Conservation (phyloP, 352 stramenopile genomes). For the Pythium pyrilobum region DNA sequence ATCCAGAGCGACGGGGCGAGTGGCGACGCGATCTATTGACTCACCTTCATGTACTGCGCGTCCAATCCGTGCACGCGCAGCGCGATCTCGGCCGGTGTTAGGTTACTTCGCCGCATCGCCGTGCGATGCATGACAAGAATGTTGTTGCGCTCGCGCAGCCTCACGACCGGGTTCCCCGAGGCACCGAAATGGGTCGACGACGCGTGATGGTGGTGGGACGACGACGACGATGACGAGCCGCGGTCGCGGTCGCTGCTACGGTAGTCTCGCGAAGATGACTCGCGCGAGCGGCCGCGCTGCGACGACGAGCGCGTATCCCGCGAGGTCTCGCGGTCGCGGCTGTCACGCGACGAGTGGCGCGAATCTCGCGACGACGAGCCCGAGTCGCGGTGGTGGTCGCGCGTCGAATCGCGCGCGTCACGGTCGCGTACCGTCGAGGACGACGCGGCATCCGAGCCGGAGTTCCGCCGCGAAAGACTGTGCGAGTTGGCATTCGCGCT, state of each 20-base stretch:
- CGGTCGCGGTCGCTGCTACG: constrained; percentile 24
- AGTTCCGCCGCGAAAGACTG: constrained; percentile 43
- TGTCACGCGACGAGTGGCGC: constrained; percentile 11
- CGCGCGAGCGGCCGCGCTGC: constrained; percentile 15
- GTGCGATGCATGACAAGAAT: constrained; percentile 75
- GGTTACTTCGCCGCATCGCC: constrained; percentile 32
- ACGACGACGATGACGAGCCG: constrained; percentile 18
- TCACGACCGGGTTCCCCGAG: constrained; percentile 41
- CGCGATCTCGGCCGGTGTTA: constrained; percentile 47
- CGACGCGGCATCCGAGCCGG: constrained; percentile 3
- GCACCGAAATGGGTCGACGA: constrained; percentile 37
- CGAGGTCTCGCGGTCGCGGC: constrained; percentile 12
- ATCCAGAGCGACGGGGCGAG: no score
- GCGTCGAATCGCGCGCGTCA: constrained; percentile 11
- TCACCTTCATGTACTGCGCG: constrained; percentile 68
- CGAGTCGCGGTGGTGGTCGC: constrained; percentile 23
- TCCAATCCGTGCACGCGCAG: constrained; percentile 62
- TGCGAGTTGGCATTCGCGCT: constrained; percentile 1
- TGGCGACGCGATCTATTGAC: no score
- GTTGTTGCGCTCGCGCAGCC: constrained; percentile 65
- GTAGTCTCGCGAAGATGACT: constrained; percentile 10
- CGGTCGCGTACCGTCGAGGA: not conserved
- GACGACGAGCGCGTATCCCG: constrained; percentile 12
- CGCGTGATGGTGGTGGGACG: constrained; percentile 4
- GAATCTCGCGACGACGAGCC: constrained; percentile 10